Conservation (phyloP, 2,329 filamentous ascomycete species). For the Fusarium acutatum region DNA sequence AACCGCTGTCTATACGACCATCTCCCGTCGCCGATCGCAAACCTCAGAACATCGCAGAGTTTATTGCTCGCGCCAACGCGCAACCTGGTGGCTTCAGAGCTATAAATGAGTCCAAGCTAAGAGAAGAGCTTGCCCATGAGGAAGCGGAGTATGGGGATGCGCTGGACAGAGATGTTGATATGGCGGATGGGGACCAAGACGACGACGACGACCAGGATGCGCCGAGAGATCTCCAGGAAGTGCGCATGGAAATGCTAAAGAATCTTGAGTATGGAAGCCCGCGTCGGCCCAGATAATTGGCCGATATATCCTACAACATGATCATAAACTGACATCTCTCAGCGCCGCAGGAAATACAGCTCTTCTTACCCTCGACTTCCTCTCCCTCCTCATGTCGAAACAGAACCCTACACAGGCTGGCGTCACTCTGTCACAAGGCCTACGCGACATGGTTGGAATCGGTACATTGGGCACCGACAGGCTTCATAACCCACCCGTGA, state of each 20-base stretch:
- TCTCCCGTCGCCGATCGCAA: slow-evolving; percentile 63
- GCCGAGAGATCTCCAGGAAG: slow-evolving; percentile 56
- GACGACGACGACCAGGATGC: slow-evolving; percentile 50
- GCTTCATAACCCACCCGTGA: slow-evolving; percentile 67
- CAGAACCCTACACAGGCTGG: slow-evolving; percentile 76
- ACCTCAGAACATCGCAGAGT: slow-evolving; percentile 71
- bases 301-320: no score
- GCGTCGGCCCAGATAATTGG: neutral
- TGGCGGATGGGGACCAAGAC: slow-evolving; percentile 57
- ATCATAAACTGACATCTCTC: neutral
- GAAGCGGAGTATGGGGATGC: slow-evolving; percentile 52
- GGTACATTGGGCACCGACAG: slow-evolving; percentile 77
- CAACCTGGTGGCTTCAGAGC: slow-evolving; percentile 80
- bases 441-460: slow-evolving; percentile 76
- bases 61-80: slow-evolving; percentile 84
- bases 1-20: slow-evolving; percentile 50
- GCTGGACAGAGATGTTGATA: slow-evolving; percentile 56
- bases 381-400: slow-evolving; percentile 86
- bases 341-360: slow-evolving; percentile 62
- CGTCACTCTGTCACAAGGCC: slow-evolving; percentile 72
- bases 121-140: slow-evolving; percentile 69
- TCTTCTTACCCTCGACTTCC: slow-evolving; percentile 78
- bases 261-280: slow-evolving; percentile 63
- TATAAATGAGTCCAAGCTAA: slow-evolving; percentile 77
- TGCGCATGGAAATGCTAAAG: slow-evolving; percentile 65